phyloP scores from a whole-genome alignment of 495 filamentous ascomycete species.

The Aspergillus cristatus region DNA sequence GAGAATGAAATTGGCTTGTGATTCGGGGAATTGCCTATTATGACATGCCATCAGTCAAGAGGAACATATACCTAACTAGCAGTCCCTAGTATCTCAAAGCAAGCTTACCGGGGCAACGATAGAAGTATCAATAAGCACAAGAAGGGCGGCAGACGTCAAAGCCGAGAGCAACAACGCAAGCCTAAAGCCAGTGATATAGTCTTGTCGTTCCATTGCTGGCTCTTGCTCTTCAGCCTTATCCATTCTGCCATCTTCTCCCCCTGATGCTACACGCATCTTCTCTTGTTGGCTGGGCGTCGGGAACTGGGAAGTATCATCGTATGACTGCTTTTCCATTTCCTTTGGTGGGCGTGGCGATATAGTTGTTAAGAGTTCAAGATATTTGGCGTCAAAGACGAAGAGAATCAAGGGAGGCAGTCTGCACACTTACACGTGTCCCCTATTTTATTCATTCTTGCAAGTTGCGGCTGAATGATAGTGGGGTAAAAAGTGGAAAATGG shows the following conservation, averaged over 20 bases:
- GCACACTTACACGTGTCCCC: background rate
- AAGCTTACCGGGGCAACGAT: background rate
- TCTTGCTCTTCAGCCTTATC: background rate
- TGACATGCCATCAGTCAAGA: background rate
- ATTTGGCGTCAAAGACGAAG: background rate
- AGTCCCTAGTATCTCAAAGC: background rate
- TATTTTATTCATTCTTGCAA: background rate
- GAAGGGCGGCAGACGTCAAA: background rate
- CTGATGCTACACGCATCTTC: no score
- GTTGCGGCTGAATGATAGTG: background rate
- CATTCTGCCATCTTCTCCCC: background rate
- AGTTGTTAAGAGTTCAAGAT: background rate
- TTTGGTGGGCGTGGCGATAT: background rate
- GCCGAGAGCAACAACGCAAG: background rate
- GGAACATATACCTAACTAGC: background rate
- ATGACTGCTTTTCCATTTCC: background rate
- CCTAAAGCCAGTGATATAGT: background rate
- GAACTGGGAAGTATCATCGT: background rate
- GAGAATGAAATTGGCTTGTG: slow-evolving; percentile 32
- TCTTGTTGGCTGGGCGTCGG: background rate
- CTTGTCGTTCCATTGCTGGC: background rate
- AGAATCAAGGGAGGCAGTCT: background rate
- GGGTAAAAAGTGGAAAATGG: background rate
- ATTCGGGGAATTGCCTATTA: slow-evolving; percentile 31
- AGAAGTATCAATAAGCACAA: background rate